Evolutionary conservation across 2,329 filamentous ascomycete species (phyloP).

Genomic region (Xylariaceae sp.): DNA sequence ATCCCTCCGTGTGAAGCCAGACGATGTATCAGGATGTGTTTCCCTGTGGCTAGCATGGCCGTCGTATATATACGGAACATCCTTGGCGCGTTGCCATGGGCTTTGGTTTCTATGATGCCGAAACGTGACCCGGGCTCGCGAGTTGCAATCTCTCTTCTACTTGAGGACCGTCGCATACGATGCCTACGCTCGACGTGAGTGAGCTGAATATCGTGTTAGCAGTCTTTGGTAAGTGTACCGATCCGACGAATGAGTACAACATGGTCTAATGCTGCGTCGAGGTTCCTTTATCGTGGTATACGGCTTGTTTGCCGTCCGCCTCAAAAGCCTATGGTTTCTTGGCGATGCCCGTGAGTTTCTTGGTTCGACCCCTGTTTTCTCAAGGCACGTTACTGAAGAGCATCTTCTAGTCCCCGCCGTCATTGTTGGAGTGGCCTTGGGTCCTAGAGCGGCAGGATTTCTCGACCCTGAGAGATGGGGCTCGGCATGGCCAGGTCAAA

Average conservation of each 20-base stretch:
- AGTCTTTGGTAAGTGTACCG: slow-evolving; percentile 36
- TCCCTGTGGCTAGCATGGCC: neutral
- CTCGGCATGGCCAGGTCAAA: slow-evolving; percentile 31
- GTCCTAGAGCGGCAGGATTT: slow-evolving; percentile 50
- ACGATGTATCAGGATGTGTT: slow-evolving; percentile 9
- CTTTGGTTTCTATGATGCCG: slow-evolving; percentile 3
- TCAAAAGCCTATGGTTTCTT: slow-evolving; percentile 50
- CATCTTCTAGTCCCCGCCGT: slow-evolving; percentile 47
- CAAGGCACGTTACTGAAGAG: neutral
- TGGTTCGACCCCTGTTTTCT: neutral
- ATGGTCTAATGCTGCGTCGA: slow-evolving; percentile 18
- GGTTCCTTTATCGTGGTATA: slow-evolving; percentile 45
- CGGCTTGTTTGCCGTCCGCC: slow-evolving; percentile 47
- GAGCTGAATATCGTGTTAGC: slow-evolving; percentile 49
- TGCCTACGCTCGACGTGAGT: slow-evolving; percentile 45
- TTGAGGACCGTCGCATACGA: slow-evolving; percentile 21
- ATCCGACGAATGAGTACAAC: neutral
- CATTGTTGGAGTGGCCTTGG: slow-evolving; percentile 48
- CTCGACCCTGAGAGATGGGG: slow-evolving; percentile 42
- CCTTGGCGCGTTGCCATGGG: slow-evolving; percentile 19
- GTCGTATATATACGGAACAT: slow-evolving; percentile 17
- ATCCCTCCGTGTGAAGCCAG: slow-evolving; percentile 2
- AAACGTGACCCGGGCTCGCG: slow-evolving; percentile 5
- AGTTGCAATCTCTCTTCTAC: neutral
- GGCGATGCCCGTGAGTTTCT: slow-evolving; percentile 46